phyloP scores from a whole-genome alignment of 2,329 filamentous ascomycete species.

The Talaromyces sp. region DNA sequence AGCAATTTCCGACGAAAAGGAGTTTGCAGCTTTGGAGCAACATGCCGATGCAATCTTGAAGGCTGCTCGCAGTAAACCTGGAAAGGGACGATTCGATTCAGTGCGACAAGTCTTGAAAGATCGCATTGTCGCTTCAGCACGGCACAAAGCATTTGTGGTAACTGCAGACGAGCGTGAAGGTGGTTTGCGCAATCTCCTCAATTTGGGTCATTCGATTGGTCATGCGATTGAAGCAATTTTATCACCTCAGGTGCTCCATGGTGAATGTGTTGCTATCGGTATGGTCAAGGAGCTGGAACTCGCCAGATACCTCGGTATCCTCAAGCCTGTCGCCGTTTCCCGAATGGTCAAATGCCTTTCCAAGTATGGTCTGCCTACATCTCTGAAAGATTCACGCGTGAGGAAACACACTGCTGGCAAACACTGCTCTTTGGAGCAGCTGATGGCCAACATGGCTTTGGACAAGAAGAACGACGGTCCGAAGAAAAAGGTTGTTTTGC shows the following conservation, averaged over 20 bases:
- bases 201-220: conserved; percentile 97
- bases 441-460: conserved; percentile 91
- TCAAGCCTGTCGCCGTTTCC: conserved; percentile 83
- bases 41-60: conserved; percentile 74
- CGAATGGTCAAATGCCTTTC: conserved; percentile 88
- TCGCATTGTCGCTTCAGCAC: conserved; percentile 84
- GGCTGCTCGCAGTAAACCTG: conserved; percentile 61
- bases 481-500: conserved; percentile 92
- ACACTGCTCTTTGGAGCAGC: conserved; percentile 76
- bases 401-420: conserved; percentile 80
- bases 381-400: conserved; percentile 77
- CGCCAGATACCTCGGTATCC: conserved; percentile 78
- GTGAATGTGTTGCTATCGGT: conserved; percentile 92
- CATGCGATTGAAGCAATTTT: conserved; percentile 95
- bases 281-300: conserved; percentile 98
- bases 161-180: conserved; percentile 93
- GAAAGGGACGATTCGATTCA: conserved; percentile 60
- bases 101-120: conserved; percentile 70
- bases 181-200: conserved; percentile 87
- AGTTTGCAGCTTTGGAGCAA: conserved; percentile 79
- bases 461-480: conserved; percentile 98
- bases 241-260: conserved; percentile 91
- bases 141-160: conserved; percentile 90
- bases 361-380: conserved; percentile 87
- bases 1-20: conserved; percentile 86